Base-by-base conservation (phyloP, 352 stramenopile genomes). In the Peronosclerospora sorghi region DNA sequence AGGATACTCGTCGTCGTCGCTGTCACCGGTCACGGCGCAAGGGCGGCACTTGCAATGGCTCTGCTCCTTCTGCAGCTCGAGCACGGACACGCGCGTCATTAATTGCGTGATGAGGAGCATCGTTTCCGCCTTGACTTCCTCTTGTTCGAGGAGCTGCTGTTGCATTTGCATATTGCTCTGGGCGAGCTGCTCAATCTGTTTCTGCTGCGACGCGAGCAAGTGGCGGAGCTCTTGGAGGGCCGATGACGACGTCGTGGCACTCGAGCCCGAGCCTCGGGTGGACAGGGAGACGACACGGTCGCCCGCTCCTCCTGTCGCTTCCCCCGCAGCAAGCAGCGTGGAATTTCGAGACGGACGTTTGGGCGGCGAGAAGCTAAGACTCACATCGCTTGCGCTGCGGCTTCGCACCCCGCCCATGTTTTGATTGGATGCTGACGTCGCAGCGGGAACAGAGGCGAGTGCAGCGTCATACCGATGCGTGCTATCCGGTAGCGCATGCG, bases 81-180 rank as follows among this genome's bases (percentile, higher is more conserved):
- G 67, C 46, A 83, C 48, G 15, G 78, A 88, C 21, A 90, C 73
- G 35, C 78, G 75, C 18, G 75, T 90, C 75, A 90, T 87, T 45
- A 90, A 58, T 46, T 90, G 73, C 36, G 73, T 90, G 48, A 90
- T 84, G 7, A 90, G 55, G 20, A 86, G 67, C 67, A 78, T 88
- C 40, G 78, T 90, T 59, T 87, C 78, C 51, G 78, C 73, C 52
- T 86, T 86, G 24, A 81, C 56, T 37, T 90, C 75, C 47, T 88
- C 74, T 35, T 87, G 74, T 39, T 87, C 75, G 3, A 86, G 59
- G 24, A 90, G 47, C 45, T 87, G 74, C 51, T 86, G 74, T 49
- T 90, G 74, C 64, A 90, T 71, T 43, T 79, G 65, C 57, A 83
- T 74, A 42, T 86, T 90, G 50, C 45, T 77, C 43, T 86, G 67